Evolutionary conservation across 257 asterid genomes (phyloP).

Genomic region (Oldenlandia corymbosa): DNA sequence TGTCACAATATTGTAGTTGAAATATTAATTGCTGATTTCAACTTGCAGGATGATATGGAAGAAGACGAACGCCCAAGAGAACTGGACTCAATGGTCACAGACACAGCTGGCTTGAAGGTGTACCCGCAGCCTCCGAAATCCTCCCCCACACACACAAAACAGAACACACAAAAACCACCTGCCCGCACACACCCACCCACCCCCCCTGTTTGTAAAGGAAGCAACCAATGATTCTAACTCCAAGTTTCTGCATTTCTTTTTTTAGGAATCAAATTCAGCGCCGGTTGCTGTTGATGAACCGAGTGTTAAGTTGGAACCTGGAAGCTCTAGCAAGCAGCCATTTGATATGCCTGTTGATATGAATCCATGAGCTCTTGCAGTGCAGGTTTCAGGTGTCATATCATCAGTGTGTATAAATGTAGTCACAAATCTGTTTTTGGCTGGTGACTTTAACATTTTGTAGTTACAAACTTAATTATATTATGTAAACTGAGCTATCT

Average conservation of each 20-base stretch:
- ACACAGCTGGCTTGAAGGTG: slow-evolving; percentile 28
- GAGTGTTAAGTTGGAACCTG: slow-evolving; percentile 25
- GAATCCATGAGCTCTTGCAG: slow-evolving; percentile 3
- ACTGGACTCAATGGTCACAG: slow-evolving; percentile 16
- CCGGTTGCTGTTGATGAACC: slow-evolving; percentile 22
- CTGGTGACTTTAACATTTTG: too few species aligned
- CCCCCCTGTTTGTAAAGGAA: slow-evolving; percentile 7
- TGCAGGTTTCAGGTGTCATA: neutral
- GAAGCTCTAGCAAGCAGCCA: slow-evolving; percentile 31
- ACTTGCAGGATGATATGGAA: slow-evolving; percentile 34
- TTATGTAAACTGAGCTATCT: too few species aligned
- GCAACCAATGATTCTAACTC: neutral
- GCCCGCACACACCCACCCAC: too few species aligned
- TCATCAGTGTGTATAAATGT: neutral
- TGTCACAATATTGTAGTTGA: neutral
- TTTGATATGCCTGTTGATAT: slow-evolving; percentile 25
- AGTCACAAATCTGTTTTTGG: too few species aligned
- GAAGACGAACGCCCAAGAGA: slow-evolving; percentile 25
- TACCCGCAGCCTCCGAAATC: neutral
- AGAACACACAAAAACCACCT: too few species aligned
- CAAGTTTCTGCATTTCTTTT: slow-evolving; percentile 12
- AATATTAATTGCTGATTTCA: slow-evolving; percentile 6
- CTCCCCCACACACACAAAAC: too few species aligned
- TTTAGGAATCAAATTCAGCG: slow-evolving; percentile 23
- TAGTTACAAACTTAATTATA: too few species aligned